Conservation (phyloP, 352 stramenopile genomes). For the Pythium dissimile region DNA sequence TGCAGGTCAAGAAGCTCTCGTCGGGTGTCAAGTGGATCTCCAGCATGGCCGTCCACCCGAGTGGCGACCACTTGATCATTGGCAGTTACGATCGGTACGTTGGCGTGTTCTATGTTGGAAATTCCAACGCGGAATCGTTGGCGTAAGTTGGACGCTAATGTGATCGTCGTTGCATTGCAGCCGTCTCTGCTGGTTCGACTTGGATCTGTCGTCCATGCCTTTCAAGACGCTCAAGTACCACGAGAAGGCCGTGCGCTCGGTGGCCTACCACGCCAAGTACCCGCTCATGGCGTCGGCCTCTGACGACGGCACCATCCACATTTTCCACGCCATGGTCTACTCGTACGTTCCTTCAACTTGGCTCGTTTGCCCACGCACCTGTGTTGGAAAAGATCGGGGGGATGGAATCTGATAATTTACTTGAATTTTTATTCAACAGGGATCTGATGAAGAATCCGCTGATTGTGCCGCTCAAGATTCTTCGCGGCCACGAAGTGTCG, state of each 20-base stretch:
- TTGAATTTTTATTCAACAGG: slow-evolving; percentile 28
- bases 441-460: slow-evolving; percentile 99
- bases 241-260: slow-evolving; percentile 94
- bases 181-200: slow-evolving; percentile 98
- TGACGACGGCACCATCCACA: slow-evolving; percentile 98
- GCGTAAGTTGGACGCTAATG: no score
- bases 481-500: slow-evolving; percentile 92
- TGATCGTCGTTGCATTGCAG: slow-evolving; percentile 6
- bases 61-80: slow-evolving; percentile 98
- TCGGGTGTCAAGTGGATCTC: slow-evolving; percentile 99
- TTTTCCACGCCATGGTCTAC: slow-evolving; percentile 99
- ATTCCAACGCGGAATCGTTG: no score
- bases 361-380: no score
- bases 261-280: slow-evolving; percentile 95
- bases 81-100: slow-evolving; percentile 94
- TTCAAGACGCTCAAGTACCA: slow-evolving; percentile 99
- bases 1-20: slow-evolving; percentile 96
- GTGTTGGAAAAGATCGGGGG: no score
- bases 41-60: slow-evolving; percentile 96
- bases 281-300: slow-evolving; percentile 98
- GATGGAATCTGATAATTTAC: slow-evolving; percentile 9
- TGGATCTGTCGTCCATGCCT: slow-evolving; percentile 96
- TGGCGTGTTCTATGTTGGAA: background rate
- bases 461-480: slow-evolving; percentile 99
- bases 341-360: slow-evolving; percentile 63